phyloP scores from a whole-genome alignment of 83 land plant species.

The Thuja plicata region DNA sequence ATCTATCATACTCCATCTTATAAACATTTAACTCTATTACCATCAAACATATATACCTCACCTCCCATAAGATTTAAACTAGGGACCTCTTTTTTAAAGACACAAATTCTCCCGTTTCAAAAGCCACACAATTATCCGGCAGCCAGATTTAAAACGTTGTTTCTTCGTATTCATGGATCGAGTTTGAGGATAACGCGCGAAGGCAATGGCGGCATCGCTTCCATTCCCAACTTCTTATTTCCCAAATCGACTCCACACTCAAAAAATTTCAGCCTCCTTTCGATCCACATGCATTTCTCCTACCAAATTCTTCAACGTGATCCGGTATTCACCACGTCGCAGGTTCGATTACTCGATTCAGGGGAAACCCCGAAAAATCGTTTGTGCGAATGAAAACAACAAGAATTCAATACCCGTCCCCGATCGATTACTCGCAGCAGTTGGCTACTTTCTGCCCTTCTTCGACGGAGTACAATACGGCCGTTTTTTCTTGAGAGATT shows the following conservation, averaged over 20 bases:
- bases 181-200: not conserved
- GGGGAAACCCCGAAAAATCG: not conserved
- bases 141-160: not conserved
- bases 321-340: not conserved
- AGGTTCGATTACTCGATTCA: not conserved
- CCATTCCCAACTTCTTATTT: not conserved
- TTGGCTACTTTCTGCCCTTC: slow-evolving; percentile 76
- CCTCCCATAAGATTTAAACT: too few species aligned
- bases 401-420: slow-evolving; percentile 31
- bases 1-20: too few species aligned
- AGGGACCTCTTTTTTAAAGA: too few species aligned
- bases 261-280: not conserved
- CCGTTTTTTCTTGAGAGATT: slow-evolving; percentile 64
- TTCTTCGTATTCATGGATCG: not conserved
- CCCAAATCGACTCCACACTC: not conserved
- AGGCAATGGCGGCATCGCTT: not conserved
- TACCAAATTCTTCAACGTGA: not conserved
- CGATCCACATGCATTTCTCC: not conserved
- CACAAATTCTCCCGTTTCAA: too few species aligned
- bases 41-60: too few species aligned
- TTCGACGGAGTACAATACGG: slow-evolving; percentile 86
- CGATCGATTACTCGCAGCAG: slow-evolving; percentile 65
- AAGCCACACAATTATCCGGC: not conserved
- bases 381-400: slow-evolving; percentile 3
- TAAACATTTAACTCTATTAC: too few species aligned